Percentiles rank a stretch among this genome's conserved stretches.
Evolutionary conservation across 2,329 filamentous ascomycete species (phyloP).

Genomic region (Colletotrichum melonis): DNA sequence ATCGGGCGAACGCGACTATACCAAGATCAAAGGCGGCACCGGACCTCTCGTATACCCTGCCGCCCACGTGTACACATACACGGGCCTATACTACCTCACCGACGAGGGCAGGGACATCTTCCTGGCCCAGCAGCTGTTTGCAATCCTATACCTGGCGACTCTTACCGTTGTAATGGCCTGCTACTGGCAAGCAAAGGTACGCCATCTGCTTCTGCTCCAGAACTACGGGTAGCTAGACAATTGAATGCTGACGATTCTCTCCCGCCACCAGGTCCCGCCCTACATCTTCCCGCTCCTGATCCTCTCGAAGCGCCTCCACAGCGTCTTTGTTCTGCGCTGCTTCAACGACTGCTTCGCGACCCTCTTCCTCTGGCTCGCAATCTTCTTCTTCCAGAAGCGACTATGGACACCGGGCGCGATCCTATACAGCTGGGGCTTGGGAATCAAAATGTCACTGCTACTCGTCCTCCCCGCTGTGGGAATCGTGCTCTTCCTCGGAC

Average conservation of each 20-base stretch:
- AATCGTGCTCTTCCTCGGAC: conserved; percentile 78
- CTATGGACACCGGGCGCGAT: conserved; percentile 80
- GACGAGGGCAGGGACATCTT: conserved; percentile 80
- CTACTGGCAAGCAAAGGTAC: conserved; percentile 79
- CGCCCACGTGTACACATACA: conserved; percentile 93
- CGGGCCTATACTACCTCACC: conserved; percentile 81
- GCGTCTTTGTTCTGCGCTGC: conserved; percentile 89
- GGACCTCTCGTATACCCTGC: conserved; percentile 96
- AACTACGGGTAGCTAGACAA: conserved; percentile 14
- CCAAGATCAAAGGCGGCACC: conserved; percentile 85
- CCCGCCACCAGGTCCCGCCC: conserved; percentile 73
- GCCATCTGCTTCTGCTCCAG: conserved; percentile 1
- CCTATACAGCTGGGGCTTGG: conserved; percentile 81
- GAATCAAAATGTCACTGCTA: conserved; percentile 95
- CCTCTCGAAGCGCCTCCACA: conserved; percentile 91
- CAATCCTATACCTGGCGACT: conserved; percentile 79
- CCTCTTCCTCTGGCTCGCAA: conserved; percentile 84
- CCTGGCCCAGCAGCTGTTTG: conserved; percentile 87
- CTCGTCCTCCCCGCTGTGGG: conserved; percentile 85
- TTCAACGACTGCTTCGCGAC: conserved; percentile 97
- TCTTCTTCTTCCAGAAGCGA: conserved; percentile 80
- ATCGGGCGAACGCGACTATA: conserved; percentile 89
- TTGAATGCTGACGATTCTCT: background rate
- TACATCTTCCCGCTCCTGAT: conserved; percentile 89
- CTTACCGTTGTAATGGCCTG: conserved; percentile 83